Conservation (phyloP, 148 eudicot genomes). For the Cornus suecica region DNA sequence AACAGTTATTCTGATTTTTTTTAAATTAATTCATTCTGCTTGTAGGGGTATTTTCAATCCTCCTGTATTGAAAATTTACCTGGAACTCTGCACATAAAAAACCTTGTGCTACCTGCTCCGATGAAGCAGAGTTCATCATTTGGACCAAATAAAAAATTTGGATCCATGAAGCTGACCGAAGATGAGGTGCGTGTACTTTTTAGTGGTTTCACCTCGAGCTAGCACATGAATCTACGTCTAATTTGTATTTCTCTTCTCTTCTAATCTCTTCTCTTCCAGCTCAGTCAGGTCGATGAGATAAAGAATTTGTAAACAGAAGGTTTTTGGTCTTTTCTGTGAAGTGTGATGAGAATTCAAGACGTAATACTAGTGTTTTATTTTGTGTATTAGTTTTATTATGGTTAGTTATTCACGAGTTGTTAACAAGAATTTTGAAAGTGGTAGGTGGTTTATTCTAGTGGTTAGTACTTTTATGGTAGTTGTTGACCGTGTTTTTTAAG, state of each 20-base stretch:
- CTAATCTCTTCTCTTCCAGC: too few relatives aligned
- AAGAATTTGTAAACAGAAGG: background rate
- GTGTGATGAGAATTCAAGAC: too few relatives aligned
- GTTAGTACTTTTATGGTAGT: too few relatives aligned
- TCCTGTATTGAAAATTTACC: conserved; percentile 64
- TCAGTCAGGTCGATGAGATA: conserved; percentile 27
- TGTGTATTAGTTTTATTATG: too few relatives aligned
- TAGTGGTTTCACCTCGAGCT: background rate
- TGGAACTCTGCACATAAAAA: conserved; percentile 42
- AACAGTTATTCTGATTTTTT: background rate
- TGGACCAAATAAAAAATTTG: conserved; percentile 78
- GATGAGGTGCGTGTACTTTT: conserved; percentile 45
- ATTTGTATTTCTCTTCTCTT: background rate
- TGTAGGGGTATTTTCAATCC: conserved; percentile 79
- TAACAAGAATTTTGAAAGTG: too few relatives aligned
- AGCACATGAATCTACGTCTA: background rate
- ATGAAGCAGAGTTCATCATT: conserved; percentile 62
- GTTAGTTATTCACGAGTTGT: too few relatives aligned
- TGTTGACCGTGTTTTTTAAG: too few relatives aligned
- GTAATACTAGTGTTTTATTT: too few relatives aligned
- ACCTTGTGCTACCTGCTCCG: conserved; percentile 80
- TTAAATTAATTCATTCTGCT: conserved; percentile 7
- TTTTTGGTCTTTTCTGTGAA: background rate
- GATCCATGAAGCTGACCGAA: conserved; percentile 43
- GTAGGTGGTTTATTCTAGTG: too few relatives aligned